Conservation (phyloP, 1,284 basidiomycete genomes). For the Rhodotorula sp. region DNA sequence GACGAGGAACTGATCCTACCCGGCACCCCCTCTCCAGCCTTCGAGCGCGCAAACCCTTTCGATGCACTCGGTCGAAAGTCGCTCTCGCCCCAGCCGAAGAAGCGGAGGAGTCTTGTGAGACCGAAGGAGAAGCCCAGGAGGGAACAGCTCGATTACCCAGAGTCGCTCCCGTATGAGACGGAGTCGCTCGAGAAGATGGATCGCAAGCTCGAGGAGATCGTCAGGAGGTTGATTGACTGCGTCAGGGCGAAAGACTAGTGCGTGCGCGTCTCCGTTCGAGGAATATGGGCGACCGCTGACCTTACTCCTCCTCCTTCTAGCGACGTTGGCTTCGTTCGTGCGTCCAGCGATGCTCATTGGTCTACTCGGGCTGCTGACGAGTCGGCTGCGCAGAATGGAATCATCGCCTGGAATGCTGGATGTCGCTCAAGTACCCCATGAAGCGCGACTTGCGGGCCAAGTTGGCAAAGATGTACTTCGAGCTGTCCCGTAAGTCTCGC, state of each 20-base stretch:
- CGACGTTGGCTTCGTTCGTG: constrained; percentile 42
- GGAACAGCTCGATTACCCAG: constrained; percentile 45
- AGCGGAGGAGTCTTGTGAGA: constrained; percentile 9
- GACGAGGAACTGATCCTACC: constrained; percentile 38
- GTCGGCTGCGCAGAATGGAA: constrained; percentile 56
- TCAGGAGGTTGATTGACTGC: constrained; percentile 69
- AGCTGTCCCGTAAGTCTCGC: constrained; percentile 56
- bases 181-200: constrained; percentile 80
- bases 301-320: constrained; percentile 7
- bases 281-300: constrained; percentile 59
- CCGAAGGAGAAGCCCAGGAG: constrained; percentile 34
- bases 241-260: constrained; percentile 76
- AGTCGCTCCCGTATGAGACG: constrained; percentile 69
- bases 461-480: constrained; percentile 79
- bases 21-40: constrained; percentile 18
- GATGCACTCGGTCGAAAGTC: background rate
- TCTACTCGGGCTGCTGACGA: too few relatives aligned
- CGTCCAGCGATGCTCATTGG: background rate
- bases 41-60: constrained; percentile 32
- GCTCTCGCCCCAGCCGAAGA: constrained; percentile 14
- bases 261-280: constrained; percentile 60
- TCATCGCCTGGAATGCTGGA: constrained; percentile 58
- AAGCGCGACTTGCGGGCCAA: constrained; percentile 72
- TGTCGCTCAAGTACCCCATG: constrained; percentile 78
- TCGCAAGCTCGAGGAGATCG: constrained; percentile 71